Base-by-base conservation (phyloP, 805 yeast species). In the Yamadazyma olivae region DNA sequence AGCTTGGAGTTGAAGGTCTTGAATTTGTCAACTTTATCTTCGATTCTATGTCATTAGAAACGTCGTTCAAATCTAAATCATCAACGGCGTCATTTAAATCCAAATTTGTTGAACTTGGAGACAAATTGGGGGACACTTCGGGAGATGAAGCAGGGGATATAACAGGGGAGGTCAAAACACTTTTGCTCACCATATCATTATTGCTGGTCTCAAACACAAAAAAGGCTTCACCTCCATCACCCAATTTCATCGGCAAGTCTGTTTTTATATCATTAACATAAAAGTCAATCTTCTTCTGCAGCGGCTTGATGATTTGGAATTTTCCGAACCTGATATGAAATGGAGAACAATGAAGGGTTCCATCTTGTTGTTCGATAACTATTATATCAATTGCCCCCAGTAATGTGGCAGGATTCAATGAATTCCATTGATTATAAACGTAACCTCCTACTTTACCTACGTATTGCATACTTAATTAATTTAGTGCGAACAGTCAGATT, bases 181-280 rank as follows among this genome's bases (percentile, higher is more conserved):
- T 83, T 37, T 72, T 69, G 1, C 96, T 95, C 17, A 93, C 81
- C 40, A 76, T 74, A 24, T 64, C 65, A 30, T 72, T 72, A 28
- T 73, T 75, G 26, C 73, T 74, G 1, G 96, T 84, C 52, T 89
- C 96, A 63, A 93, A 91, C 27, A 93, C 98, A 54, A 93, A 93
- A 56, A 89, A 89, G 0, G 98, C 99, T 59, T 93, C 99, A 10
- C 99, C 99, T 6, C 95, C 96, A 42, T 93, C 99, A 12, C 96
- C 95, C 30, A 93, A 67, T 58, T 93, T 93, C 98, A 93, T 93
- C 6, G 96, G 96, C 32, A 91, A 65, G 48, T 86, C 81, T 0
- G 95, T 83, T 30, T 79, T 71, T 41, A 74, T 74, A 24, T 83
- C 97, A 61, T 93, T 93, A 26, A 93, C 95, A 27, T 78, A 74